Conservation (phyloP, 2,329 filamentous ascomycete genomes). For the Cercospora beticola region DNA sequence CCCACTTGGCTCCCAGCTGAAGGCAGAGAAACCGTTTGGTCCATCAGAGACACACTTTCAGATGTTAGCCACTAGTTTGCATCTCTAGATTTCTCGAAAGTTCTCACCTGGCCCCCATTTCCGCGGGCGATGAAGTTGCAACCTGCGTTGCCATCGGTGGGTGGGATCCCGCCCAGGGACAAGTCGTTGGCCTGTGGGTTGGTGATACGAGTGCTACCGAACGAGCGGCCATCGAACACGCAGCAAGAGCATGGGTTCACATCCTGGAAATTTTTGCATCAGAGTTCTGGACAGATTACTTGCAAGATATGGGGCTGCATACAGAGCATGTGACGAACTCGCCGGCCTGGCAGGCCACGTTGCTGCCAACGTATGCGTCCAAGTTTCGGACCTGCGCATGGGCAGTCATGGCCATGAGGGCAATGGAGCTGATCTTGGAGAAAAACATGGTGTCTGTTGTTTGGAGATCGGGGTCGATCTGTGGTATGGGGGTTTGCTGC, state of each 20-base stretch:
- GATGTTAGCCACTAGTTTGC: not conserved
- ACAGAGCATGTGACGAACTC: not conserved
- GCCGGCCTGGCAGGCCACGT: not conserved
- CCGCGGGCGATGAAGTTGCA: not conserved
- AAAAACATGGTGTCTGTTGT: not conserved
- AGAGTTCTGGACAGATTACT: not conserved
- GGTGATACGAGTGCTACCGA: not conserved
- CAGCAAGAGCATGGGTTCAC: not conserved
- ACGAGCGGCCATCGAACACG: not conserved
- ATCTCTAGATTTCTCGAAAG: not conserved
- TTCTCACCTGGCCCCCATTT: not conserved
- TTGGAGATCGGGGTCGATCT: not conserved
- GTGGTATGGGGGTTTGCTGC: not conserved
- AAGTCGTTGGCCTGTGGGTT: not conserved
- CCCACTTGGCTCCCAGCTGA: not conserved
- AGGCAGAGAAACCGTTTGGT: not conserved
- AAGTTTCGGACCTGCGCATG: not conserved
- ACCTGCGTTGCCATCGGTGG: not conserved
- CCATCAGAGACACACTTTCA: not conserved
- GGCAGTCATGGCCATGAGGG: not conserved
- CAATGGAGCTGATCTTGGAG: not conserved
- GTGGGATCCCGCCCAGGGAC: not conserved
- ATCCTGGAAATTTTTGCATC: not conserved
- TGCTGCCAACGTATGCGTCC: not conserved
- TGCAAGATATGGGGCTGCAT: not conserved